Percentiles rank a stretch among this genome's conserved stretches.
Evolutionary conservation across 768 basidiomycete species (phyloP).

Genomic region (Galerina marginata): DNA sequence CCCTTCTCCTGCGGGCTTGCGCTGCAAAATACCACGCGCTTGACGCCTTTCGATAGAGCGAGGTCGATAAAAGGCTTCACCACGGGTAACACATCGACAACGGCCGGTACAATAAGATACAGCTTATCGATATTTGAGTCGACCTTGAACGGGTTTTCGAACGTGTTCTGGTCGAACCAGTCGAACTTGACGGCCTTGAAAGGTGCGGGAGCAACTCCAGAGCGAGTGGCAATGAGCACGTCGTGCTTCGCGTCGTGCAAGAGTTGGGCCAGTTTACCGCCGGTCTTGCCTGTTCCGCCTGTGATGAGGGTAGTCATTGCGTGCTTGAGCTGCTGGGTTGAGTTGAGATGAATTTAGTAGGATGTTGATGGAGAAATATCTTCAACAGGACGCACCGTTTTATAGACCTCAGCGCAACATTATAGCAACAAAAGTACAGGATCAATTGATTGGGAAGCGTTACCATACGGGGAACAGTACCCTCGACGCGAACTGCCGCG

Average conservation of each 20-base stretch:
- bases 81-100: constrained; percentile 15
- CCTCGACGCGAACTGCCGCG: too few species aligned
- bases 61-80: constrained; percentile 36
- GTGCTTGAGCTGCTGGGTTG: too few species aligned
- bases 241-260: constrained; percentile 28
- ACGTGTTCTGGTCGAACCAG: constrained; percentile 39
- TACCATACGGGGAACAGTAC: too few species aligned
- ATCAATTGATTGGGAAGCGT: too few species aligned
- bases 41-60: constrained; percentile 22
- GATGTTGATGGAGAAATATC: too few species aligned
- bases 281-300: constrained; percentile 41
- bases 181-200: constrained; percentile 36
- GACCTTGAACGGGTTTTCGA: constrained; percentile 33
- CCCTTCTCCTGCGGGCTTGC: neutral
- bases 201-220: constrained; percentile 28
- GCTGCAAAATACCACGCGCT: constrained; percentile 1
- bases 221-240: constrained; percentile 34
- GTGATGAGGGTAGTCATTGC: constrained; percentile 41
- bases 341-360: too few species aligned
- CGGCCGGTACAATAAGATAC: constrained; percentile 24
- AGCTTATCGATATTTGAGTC: constrained; percentile 27
- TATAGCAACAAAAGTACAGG: too few species aligned
- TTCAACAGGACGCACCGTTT: too few species aligned
- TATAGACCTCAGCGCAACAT: too few species aligned
- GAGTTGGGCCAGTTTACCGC: constrained; percentile 30